Percentiles rank a stretch among this genome's conserved stretches.
These are phyloP conservation scores for Ophiostoma ulmi DNA, from an alignment of 2,329 filamentous ascomycete species.

Conservation along the genomic window DNA sequence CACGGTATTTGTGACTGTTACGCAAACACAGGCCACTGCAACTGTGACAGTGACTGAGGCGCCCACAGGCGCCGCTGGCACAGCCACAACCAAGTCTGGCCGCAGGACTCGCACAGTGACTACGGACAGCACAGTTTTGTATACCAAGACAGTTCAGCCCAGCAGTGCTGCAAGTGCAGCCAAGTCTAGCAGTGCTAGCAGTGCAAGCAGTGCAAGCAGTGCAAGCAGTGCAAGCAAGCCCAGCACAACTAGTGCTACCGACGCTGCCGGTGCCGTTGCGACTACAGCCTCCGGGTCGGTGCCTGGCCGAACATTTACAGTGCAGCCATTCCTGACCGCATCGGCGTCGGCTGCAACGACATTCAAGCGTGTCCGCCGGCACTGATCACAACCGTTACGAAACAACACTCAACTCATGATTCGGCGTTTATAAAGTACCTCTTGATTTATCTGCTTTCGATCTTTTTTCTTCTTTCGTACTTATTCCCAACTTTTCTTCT, in stretches of 20 bases:
- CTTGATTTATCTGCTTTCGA: background rate
- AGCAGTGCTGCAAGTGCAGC: background rate
- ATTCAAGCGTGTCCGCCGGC: constrained; percentile 14
- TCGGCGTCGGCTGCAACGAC: background rate
- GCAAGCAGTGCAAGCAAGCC: background rate
- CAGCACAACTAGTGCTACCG: background rate
- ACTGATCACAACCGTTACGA: background rate
- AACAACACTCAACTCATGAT: background rate
- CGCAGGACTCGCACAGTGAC: constrained; percentile 9
- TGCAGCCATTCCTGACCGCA: constrained; percentile 17
- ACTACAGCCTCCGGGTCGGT: background rate
- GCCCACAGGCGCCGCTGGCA: background rate
- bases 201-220: background rate
- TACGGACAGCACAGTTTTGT: background rate
- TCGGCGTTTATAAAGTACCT: background rate
- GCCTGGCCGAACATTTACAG: background rate
- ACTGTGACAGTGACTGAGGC: constrained; percentile 15
- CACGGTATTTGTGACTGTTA: constrained; percentile 11
- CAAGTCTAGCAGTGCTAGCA: background rate
- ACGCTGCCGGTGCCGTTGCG: background rate
- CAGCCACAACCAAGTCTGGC: constrained; percentile 10
- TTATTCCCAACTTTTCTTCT: background rate
- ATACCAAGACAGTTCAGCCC: constrained; percentile 13
- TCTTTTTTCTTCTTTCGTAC: background rate
- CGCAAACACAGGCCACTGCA: background rate